Percentiles rank a stretch among this genome's conserved stretches.
These are phyloP conservation scores for Clonostachys sp. DNA, from an alignment of 2,329 filamentous ascomycete genomes.

Conservation along the genomic window DNA sequence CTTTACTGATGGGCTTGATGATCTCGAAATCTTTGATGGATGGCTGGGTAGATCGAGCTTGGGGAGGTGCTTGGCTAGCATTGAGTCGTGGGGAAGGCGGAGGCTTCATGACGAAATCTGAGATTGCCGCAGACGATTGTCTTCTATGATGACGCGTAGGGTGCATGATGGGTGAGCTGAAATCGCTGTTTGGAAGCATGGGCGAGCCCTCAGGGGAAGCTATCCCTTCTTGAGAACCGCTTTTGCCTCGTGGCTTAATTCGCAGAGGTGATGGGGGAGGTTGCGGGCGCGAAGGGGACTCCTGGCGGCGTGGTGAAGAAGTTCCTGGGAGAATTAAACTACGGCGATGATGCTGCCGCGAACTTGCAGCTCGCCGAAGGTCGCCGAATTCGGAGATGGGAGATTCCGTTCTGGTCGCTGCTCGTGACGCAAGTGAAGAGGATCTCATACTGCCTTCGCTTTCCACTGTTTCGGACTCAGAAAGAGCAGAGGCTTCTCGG, in stretches of 20 bases:
- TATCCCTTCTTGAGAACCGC: constrained; percentile 57
- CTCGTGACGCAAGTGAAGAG: constrained; percentile 65
- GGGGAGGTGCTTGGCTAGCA: constrained; percentile 71
- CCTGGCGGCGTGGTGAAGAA: constrained; percentile 76
- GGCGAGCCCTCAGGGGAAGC: constrained; percentile 88
- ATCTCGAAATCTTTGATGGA: constrained; percentile 99
- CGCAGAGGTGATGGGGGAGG: constrained; percentile 84
- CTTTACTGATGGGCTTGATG: constrained; percentile 98
- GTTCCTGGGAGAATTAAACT: constrained; percentile 80
- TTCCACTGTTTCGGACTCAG: constrained; percentile 79
- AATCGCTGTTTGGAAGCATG: constrained; percentile 77
- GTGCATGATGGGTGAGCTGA: constrained; percentile 67
- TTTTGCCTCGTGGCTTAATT: constrained; percentile 72
- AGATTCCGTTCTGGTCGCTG: constrained; percentile 74
- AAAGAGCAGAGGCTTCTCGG: constrained; percentile 65
- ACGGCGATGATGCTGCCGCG: constrained; percentile 77
- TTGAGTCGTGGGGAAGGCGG: constrained; percentile 80
- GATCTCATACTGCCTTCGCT: constrained; percentile 89
- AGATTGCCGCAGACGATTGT: constrained; percentile 87
- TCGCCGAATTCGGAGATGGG: constrained; percentile 82
- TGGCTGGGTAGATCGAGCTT: constrained; percentile 82
- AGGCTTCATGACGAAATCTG: constrained; percentile 58
- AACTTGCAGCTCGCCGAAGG: constrained; percentile 70
- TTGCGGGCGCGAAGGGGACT: constrained; percentile 76
- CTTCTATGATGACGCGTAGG: constrained; percentile 68